A percentile compares a stretch with the other conserved stretches of the same genome.
Evolutionary conservation across 805 yeast species (phyloP).

Genomic region (Yarrowia alimentaria): DNA sequence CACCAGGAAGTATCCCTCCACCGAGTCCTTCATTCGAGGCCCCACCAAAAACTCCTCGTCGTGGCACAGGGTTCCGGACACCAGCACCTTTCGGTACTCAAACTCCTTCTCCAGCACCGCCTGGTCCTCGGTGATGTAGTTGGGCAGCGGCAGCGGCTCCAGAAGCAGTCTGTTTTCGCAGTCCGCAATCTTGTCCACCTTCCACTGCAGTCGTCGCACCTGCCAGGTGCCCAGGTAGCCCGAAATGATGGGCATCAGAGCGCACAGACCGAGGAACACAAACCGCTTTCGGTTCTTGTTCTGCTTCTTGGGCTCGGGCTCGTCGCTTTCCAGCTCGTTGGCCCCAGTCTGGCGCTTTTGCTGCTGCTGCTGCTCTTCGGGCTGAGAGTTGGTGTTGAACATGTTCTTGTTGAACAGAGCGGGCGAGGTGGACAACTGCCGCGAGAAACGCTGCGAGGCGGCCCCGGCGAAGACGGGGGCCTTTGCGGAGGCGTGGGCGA

Average conservation of each 20-base stretch:
- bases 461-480: background rate
- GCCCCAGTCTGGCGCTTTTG: conserved; percentile 16
- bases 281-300: conserved; percentile 35
- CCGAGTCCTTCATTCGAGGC: conserved; percentile 72
- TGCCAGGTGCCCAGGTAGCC: conserved; percentile 94
- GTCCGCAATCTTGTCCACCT: conserved; percentile 72
- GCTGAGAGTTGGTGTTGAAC: conserved; percentile 14
- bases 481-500: background rate
- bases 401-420: conserved; percentile 19
- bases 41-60: conserved; percentile 88
- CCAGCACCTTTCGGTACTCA: conserved; percentile 76
- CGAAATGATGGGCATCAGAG: conserved; percentile 81
- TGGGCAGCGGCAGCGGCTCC: conserved; percentile 70
- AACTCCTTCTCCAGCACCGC: conserved; percentile 57
- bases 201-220: conserved; percentile 81
- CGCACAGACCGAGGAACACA: conserved; percentile 45
- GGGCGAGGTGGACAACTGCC: conserved; percentile 3
- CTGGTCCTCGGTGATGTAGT: conserved; percentile 48
- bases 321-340: conserved; percentile 25
- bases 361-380: conserved; percentile 5
- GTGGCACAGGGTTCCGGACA: conserved; percentile 78
- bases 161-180: conserved; percentile 79
- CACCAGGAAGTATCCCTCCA: conserved; percentile 72
- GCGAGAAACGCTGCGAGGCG: background rate
- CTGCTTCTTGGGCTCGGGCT: conserved; percentile 13